A percentile compares a stretch with the other conserved stretches of the same genome.
phyloP scores from a whole-genome alignment of 495 filamentous ascomycete species.

The Monascus purpureus region DNA sequence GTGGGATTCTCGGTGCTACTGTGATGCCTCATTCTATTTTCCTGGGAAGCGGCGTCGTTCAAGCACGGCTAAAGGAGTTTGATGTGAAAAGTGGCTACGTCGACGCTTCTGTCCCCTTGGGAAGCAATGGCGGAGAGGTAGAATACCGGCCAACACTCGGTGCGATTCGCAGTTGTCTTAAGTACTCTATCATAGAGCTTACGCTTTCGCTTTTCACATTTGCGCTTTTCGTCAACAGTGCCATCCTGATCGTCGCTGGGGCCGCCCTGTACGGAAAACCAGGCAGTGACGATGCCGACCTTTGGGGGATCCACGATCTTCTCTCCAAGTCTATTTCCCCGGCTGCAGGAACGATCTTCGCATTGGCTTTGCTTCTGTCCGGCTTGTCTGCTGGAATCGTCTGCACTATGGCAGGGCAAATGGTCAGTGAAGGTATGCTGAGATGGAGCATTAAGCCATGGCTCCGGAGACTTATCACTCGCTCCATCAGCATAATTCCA shows the following conservation, averaged over 20 bases:
- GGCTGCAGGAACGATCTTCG: constrained; percentile 61
- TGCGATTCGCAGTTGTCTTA: constrained; percentile 66
- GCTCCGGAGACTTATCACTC: constrained; percentile 56
- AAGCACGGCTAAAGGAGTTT: constrained; percentile 67
- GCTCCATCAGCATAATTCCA: constrained; percentile 63
- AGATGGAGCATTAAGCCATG: constrained; percentile 58
- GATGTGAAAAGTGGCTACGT: constrained; percentile 49
- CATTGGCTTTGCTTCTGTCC: constrained; percentile 62
- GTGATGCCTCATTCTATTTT: constrained; percentile 92
- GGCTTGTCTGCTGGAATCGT: constrained; percentile 68
- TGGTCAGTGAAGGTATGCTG: constrained; percentile 68
- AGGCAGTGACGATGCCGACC: constrained; percentile 48
- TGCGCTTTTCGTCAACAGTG: constrained; percentile 84
- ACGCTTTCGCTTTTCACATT: constrained; percentile 73
- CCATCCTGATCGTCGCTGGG: constrained; percentile 82
- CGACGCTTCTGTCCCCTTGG: constrained; percentile 22
- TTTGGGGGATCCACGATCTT: constrained; percentile 73
- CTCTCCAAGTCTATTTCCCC: constrained; percentile 56
- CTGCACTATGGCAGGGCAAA: constrained; percentile 73
- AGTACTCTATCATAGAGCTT: constrained; percentile 67
- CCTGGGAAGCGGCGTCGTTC: constrained; percentile 78
- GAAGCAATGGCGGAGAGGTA: constrained; percentile 32
- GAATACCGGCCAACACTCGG: constrained; percentile 64
- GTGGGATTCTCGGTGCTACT: constrained; percentile 83
- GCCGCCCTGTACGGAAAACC: constrained; percentile 52